Conservation (phyloP, 2,329 filamentous ascomycete genomes). For the Penicillium sp. region DNA sequence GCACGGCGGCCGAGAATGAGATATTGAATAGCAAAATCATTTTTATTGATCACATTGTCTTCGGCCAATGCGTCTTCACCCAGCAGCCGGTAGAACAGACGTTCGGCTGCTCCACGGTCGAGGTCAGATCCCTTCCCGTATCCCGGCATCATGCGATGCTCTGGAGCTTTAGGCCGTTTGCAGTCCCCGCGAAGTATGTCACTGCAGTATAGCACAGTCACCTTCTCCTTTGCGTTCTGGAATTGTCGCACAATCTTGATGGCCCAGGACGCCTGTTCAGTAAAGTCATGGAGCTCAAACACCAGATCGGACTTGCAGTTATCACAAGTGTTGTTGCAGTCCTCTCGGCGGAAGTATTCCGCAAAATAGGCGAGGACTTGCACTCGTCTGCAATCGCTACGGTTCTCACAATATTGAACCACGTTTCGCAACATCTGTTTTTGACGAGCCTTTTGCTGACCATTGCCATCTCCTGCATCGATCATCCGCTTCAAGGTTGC, state of each 20-base stretch:
- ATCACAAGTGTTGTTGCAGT: constrained; percentile 72
- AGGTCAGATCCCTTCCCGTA: constrained; percentile 62
- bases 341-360: constrained; percentile 63
- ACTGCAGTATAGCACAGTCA: constrained; percentile 72
- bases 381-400: constrained; percentile 72
- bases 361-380: constrained; percentile 92
- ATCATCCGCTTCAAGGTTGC: constrained; percentile 71
- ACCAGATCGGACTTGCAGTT: constrained; percentile 69
- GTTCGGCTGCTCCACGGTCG: constrained; percentile 67
- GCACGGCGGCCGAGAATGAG: constrained; percentile 38
- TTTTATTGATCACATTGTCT: constrained; percentile 55
- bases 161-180: constrained; percentile 47
- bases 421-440: constrained; percentile 76
- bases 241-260: constrained; percentile 58
- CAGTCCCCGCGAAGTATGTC: constrained; percentile 70
- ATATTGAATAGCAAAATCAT: constrained; percentile 66
- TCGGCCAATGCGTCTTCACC: constrained; percentile 66
- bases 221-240: constrained; percentile 42
- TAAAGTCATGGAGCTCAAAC: constrained; percentile 69
- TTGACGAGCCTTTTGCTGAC: constrained; percentile 74
- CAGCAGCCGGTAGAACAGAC: constrained; percentile 69
- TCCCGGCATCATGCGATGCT: constrained; percentile 48
- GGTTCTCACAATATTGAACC: constrained; percentile 80
- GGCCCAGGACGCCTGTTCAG: constrained; percentile 61
- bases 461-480: constrained; percentile 63